Conservation (phyloP, 2,329 filamentous ascomycete species). For the Apiospora sp. region DNA sequence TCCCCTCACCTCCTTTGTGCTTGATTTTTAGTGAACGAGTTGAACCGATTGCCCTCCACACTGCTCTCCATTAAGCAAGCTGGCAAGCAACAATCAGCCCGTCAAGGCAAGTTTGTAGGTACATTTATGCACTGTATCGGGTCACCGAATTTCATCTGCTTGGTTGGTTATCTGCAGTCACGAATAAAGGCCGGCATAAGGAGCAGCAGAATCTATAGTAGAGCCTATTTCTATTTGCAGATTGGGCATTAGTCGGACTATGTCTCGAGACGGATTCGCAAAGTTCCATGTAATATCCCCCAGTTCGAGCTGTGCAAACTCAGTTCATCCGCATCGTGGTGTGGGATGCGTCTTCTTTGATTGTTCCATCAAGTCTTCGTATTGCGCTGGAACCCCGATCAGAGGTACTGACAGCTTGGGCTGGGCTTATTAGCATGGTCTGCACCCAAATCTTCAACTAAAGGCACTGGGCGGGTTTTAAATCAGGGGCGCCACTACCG, state of each 20-base stretch:
- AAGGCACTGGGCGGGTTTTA: constrained; percentile 15
- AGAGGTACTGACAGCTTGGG: not conserved
- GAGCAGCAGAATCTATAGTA: not conserved
- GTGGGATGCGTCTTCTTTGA: not conserved
- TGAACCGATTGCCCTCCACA: not conserved
- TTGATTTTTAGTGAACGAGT: not conserved
- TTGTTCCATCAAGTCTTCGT: not conserved
- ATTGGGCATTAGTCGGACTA: constrained; percentile 1
- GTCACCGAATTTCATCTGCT: not conserved
- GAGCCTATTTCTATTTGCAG: not conserved
- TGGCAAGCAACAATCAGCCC: not conserved
- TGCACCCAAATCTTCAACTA: constrained; percentile 21
- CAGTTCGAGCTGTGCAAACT: constrained; percentile 4
- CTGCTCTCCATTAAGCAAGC: not conserved
- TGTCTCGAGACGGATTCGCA: constrained; percentile 1
- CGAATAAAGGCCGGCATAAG: not conserved
- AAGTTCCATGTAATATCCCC: constrained; percentile 2
- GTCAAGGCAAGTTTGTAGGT: not conserved
- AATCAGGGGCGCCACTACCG: constrained; percentile 4
- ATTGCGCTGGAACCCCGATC: not conserved
- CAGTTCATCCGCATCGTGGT: constrained; percentile 3
- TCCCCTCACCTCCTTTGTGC: not conserved
- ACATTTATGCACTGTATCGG: not conserved
- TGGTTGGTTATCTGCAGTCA: not conserved
- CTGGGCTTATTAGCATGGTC: constrained; percentile 2